Evolutionary conservation across 2,329 filamentous ascomycete genomes (phyloP).

Genomic region (Aspergillus chevalieri): DNA sequence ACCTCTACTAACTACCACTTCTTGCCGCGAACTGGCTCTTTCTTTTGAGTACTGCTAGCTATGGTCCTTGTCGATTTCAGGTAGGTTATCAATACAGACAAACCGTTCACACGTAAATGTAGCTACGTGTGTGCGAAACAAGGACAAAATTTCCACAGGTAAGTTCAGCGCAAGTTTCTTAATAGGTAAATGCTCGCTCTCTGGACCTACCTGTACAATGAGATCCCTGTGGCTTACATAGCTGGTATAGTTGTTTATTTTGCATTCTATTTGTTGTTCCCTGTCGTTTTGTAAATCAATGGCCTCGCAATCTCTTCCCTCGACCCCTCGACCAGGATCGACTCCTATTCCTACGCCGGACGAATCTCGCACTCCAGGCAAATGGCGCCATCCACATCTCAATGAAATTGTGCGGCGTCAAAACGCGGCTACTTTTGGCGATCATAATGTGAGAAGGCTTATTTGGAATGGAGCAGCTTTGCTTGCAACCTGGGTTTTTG

Average conservation of each 20-base stretch:
- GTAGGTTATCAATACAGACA: neutral
- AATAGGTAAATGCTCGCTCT: slow-evolving; percentile 2
- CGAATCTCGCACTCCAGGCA: slow-evolving; percentile 53
- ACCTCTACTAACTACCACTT: neutral
- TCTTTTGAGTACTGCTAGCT: neutral
- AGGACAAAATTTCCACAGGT: slow-evolving; percentile 8
- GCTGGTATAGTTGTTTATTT: neutral
- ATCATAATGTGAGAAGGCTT: slow-evolving; percentile 67
- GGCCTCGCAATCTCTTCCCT: slow-evolving; percentile 34
- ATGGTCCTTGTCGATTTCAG: slow-evolving; percentile 5
- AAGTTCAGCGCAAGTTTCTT: slow-evolving; percentile 7
- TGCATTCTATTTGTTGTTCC: slow-evolving; percentile 2
- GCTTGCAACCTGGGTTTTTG: slow-evolving; percentile 43
- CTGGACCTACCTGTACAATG: neutral
- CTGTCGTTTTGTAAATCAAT: slow-evolving; percentile 18
- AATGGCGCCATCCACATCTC: slow-evolving; percentile 84
- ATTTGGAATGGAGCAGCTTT: slow-evolving; percentile 60
- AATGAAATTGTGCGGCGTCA: slow-evolving; percentile 80
- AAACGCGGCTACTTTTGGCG: slow-evolving; percentile 69
- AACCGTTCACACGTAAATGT: slow-evolving; percentile 5
- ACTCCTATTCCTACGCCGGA: slow-evolving; percentile 21
- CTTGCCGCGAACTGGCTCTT: neutral
- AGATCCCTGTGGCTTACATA: neutral
- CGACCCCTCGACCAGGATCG: slow-evolving; percentile 33
- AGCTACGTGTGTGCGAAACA: neutral